Evolutionary conservation across 331 rosid species (phyloP), one percentile per base, ranked within the genome.

Genomic region (Acacia concinna): DNA sequence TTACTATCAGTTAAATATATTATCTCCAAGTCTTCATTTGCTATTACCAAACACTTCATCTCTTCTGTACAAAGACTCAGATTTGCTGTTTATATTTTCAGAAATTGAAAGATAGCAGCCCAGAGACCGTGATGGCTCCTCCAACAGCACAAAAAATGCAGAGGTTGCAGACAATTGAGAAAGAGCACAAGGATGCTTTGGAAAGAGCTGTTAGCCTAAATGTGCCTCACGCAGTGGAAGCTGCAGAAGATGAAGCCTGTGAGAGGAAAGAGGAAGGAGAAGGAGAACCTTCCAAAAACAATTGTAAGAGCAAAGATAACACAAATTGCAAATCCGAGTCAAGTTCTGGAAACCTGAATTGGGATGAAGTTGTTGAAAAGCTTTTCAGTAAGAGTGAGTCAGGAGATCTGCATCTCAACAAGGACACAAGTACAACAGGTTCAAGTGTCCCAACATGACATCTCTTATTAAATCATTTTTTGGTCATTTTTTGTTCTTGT

Each of bases 151-250:
- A 88, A 54, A 93, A 71, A 79, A 59, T 93, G 0, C 87, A 90
- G 81, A 88, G 97, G 82, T 62, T 85, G 85, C 85, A 79, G 73
- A 93, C 96, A 4, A 75, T 93, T 71, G 91, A 93, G 69, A 82
- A 86, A 74, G 97, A 93, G 64, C 97, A 93, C 79, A 90, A 73
- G 74, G 89, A 93, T 80, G 97, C 97, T 5, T 78, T 89, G 71
- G 96, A 93, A 84, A 90, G 97, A 80, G 96, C 90, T 35, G 94
- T 93, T 37, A 90, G 92, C 83, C 84, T 93, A 77, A 90, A 93
- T 71, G 86, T 93, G 21, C 97, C 97, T 77, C 89, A 93, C 66
- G 96, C 92, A 3, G 88, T 85, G 25, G 83, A 82, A 5, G 12
- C 76, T 32, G 80, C 78, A 5, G 89, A 86, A 79, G 79, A 84